Percentiles rank a stretch among this genome's conserved stretches.
Evolutionary conservation across 1,284 basidiomycete genomes (phyloP).

Genomic region (Marasmius fiardii): DNA sequence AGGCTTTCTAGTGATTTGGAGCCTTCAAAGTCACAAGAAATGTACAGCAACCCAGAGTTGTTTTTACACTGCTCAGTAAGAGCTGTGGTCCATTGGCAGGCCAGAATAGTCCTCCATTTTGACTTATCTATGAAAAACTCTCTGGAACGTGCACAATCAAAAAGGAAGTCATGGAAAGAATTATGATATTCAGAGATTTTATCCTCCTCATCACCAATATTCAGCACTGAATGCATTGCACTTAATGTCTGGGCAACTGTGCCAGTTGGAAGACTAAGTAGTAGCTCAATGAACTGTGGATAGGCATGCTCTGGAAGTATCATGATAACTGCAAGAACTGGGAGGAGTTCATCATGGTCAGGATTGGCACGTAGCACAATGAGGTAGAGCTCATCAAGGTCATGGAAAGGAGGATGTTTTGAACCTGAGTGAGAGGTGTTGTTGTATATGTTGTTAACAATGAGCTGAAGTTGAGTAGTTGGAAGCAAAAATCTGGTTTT

Average conservation of each 20-base stretch:
- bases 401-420: conserved; percentile 9
- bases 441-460: conserved; percentile 13
- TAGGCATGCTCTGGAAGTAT: background rate
- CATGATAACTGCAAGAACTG: background rate
- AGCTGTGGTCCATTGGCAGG: too few species aligned
- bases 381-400: background rate
- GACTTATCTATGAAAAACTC: background rate
- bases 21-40: too few species aligned
- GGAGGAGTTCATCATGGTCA: background rate
- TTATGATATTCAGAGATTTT: too few species aligned
- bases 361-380: conserved; percentile 1
- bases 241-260: background rate
- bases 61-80: too few species aligned
- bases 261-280: background rate
- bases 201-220: background rate
- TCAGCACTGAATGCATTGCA: background rate
- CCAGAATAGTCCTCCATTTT: too few species aligned
- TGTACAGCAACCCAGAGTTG: too few species aligned
- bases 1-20: too few species aligned
- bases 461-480: conserved; percentile 19
- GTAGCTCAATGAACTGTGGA: background rate
- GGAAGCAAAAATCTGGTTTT: conserved; percentile 19
- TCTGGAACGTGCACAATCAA: background rate
- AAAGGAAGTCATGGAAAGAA: background rate
- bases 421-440: background rate